Evolutionary conservation across 192 early-diverging fungal genomes (phyloP).

Genomic region (Rhizophagus sp.): DNA sequence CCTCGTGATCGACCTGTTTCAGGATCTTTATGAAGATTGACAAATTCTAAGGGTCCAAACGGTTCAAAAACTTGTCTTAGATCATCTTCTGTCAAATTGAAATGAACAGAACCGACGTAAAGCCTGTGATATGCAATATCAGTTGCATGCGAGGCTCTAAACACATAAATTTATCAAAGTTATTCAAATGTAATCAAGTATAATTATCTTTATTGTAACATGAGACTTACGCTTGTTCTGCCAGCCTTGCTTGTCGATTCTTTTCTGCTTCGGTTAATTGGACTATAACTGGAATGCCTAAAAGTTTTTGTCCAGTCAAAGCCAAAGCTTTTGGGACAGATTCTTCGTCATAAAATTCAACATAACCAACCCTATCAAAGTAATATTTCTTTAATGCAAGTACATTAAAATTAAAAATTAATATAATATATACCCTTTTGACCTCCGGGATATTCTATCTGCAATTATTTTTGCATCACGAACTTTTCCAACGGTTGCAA

Average conservation of each 20-base stretch:
- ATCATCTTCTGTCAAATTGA: slow-evolving; percentile 71
- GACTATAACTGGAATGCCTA: slow-evolving; percentile 93
- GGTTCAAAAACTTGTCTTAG: slow-evolving; percentile 78
- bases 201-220: slow-evolving; percentile 1
- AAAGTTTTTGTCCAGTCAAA: slow-evolving; percentile 82
- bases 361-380: slow-evolving; percentile 83
- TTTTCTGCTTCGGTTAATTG: slow-evolving; percentile 93
- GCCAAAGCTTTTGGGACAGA: slow-evolving; percentile 83
- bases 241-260: slow-evolving; percentile 73
- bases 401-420: background rate
- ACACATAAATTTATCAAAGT: slow-evolving; percentile 22
- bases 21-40: slow-evolving; percentile 75
- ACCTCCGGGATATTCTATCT: slow-evolving; percentile 80
- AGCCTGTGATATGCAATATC: slow-evolving; percentile 60
- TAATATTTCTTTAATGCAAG: background rate
- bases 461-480: slow-evolving; percentile 85
- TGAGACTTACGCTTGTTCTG: slow-evolving; percentile 51
- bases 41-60: slow-evolving; percentile 83
- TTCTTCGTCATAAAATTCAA: slow-evolving; percentile 90
- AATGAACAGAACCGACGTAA: slow-evolving; percentile 64
- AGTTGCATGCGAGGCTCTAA: slow-evolving; percentile 32
- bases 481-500: slow-evolving; percentile 77
- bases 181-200: slow-evolving; percentile 32
- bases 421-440: slow-evolving; percentile 73
- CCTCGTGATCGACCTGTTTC: slow-evolving; percentile 74